Percentiles rank a stretch among this genome's conserved stretches.
These are phyloP conservation scores for Trifolium dubium DNA, from an alignment of 306 rosid species.

Conservation along the genomic window DNA sequence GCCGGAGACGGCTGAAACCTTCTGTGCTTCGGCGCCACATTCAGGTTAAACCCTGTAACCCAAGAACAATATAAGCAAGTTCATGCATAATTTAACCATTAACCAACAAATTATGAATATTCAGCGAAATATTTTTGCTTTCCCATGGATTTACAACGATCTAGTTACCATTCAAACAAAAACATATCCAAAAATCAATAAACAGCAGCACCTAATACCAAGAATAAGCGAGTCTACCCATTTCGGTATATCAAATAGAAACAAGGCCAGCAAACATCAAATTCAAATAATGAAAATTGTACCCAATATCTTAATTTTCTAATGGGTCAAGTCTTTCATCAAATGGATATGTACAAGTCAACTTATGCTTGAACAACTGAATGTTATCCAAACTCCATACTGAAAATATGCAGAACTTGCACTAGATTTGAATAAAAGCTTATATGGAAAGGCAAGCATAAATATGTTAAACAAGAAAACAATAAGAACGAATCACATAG, in stretches of 20 bases:
- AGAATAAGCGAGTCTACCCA: not conserved
- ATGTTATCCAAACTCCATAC: not conserved
- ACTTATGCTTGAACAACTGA: not conserved
- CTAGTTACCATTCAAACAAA: not conserved
- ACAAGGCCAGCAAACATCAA: not conserved
- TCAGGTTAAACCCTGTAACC: conserved; percentile 32
- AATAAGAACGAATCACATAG: not conserved
- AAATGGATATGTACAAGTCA: not conserved
- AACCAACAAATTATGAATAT: not conserved
- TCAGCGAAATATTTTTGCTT: not conserved
- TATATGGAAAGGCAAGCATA: not conserved
- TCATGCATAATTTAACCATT: not conserved
- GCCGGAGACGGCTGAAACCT: conserved; percentile 50
- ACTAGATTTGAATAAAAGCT: not conserved
- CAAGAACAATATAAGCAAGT: not conserved
- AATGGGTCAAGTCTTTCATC: not conserved
- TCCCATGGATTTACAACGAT: not conserved
- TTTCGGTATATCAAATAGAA: not conserved
- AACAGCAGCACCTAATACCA: conserved; percentile 2
- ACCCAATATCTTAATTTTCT: not conserved
- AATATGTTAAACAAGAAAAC: not conserved
- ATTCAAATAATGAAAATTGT: not conserved
- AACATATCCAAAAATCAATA: not conserved
- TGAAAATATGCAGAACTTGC: not conserved
- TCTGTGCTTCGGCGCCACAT: conserved; percentile 59